Evolutionary conservation across 495 filamentous ascomycete genomes (phyloP).

Genomic region (Lindgomyces ingoldianus): DNA sequence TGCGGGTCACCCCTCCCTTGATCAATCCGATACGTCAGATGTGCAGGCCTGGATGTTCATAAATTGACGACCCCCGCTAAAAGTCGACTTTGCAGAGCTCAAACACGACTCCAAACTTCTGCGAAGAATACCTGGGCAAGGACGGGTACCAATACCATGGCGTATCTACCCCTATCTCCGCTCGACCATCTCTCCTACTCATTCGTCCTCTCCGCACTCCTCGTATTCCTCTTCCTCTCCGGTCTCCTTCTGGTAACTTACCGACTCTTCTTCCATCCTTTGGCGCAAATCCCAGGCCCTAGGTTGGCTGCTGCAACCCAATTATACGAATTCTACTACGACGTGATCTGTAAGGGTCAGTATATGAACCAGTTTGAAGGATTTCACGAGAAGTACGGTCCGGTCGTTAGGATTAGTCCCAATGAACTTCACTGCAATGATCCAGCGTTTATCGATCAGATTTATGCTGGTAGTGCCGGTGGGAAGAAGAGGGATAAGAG

Average conservation of each 20-base stretch:
- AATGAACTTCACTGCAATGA: slow-evolving; percentile 40
- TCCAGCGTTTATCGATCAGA: slow-evolving; percentile 30
- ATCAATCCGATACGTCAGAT: no score
- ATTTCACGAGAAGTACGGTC: slow-evolving; percentile 22
- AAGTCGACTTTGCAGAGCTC: no score
- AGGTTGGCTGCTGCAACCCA: slow-evolving; percentile 34
- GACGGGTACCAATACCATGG: no score
- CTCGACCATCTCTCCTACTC: no score
- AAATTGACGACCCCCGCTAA: no score
- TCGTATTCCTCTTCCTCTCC: neutral
- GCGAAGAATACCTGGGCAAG: no score
- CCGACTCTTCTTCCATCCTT: slow-evolving; percentile 25
- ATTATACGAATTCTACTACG: slow-evolving; percentile 41
- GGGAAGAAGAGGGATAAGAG: slow-evolving; percentile 24
- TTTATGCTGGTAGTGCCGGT: slow-evolving; percentile 18
- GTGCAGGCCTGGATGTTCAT: no score
- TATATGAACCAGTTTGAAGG: neutral
- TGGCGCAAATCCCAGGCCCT: slow-evolving; percentile 33
- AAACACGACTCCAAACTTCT: no score
- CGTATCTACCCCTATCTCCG: no score
- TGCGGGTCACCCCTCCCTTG: no score
- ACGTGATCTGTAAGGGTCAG: slow-evolving; percentile 16
- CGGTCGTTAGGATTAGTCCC: slow-evolving; percentile 40
- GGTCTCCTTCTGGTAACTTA: slow-evolving; percentile 11
- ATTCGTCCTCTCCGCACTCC: no score